phyloP scores from a whole-genome alignment of 208 protist genomes.

The Crithidia acanthocephali region DNA sequence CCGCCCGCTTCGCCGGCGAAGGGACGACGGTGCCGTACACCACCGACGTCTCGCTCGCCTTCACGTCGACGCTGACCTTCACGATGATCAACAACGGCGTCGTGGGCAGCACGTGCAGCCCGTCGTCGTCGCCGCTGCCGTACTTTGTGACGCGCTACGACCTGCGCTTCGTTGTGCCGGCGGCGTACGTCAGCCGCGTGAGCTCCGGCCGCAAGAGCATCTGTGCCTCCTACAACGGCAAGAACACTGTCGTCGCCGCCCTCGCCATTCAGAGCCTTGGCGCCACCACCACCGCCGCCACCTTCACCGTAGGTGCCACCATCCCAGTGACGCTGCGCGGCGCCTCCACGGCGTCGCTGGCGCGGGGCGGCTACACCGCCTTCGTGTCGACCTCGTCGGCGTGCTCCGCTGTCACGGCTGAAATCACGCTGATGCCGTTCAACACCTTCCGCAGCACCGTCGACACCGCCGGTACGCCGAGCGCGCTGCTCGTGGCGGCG shows the following conservation, averaged over 20 bases:
- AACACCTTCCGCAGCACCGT: conserved; percentile 30
- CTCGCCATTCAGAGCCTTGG: conserved; percentile 33
- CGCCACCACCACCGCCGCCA: conserved; percentile 28
- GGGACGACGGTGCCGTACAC: conserved; percentile 56
- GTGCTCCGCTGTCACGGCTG: conserved; percentile 32
- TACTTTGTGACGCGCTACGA: conserved; percentile 48
- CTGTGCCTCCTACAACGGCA: conserved; percentile 48
- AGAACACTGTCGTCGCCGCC: conserved; percentile 39
- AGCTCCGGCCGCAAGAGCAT: conserved; percentile 54
- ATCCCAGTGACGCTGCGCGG: conserved; percentile 48
- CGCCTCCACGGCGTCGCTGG: conserved; percentile 46
- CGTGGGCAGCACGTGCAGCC: conserved; percentile 44
- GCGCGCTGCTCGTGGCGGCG: conserved; percentile 21
- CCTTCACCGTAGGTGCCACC: conserved; percentile 28
- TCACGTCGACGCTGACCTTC: conserved; percentile 43
- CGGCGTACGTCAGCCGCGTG: conserved; percentile 24
- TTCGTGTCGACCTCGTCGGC: conserved; percentile 46
- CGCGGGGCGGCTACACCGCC: conserved; percentile 41
- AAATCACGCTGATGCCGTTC: conserved; percentile 30
- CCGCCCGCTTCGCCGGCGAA: conserved; percentile 41
- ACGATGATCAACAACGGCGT: conserved; percentile 75
- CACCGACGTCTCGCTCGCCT: conserved; percentile 33
- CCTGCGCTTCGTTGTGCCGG: conserved; percentile 43
- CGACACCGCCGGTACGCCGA: conserved; percentile 9
- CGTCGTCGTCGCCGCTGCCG: conserved; percentile 38